Evolutionary conservation across 1,284 basidiomycete species (phyloP), one percentile per base, ranked within the genome.

Genomic region (Xanthoconium separans): DNA sequence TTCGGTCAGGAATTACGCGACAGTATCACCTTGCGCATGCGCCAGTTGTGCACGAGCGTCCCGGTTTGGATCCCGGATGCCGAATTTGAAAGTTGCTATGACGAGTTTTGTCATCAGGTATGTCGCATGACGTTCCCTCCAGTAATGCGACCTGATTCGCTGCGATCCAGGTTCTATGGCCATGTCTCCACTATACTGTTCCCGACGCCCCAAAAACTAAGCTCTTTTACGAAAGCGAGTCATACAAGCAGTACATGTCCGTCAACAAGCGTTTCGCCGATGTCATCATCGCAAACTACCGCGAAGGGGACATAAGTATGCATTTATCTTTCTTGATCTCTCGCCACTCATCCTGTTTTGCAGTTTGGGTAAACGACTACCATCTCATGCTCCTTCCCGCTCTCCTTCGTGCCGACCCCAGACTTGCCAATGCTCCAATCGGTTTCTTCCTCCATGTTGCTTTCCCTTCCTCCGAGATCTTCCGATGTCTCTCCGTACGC

Each of bases 391-490:
- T 95, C 33, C 79, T 94, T 18, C 93, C 92, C 0, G 75, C 78
- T 31, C 82, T 95, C 71, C 78, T 95, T 20, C 85, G 91, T 34
- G 53, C 62, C 9, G 43, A 67, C 24, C 74, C 76, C 12, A 70
- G 71, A n/a, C 73, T 82, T 2, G 50, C 85, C 0, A 78, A 79
- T 24, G 85, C 88, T 0, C 83, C 87, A 29, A 91, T 95, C 58
- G 91, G 91, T 1, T 92, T 94, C 76, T 94, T 95, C 76, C 80
- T 93, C 71, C 91, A 94, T 64, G 91, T 93, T 58, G 88, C 92
- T 1, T 95, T 94, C 71, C 92, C 92, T 0, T 87, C 84, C 10
- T 91, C 88, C 22, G 93, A 95, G 70, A 91, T 94, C 57, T 93
- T 94, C 78, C 80, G 91, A 9, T 93, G 91, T 65, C 77, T 94